Evolutionary conservation across 192 early-diverging fungal species (phyloP), one percentile per base, ranked within the genome.

Genomic region (Powellomyces hirtus): DNA sequence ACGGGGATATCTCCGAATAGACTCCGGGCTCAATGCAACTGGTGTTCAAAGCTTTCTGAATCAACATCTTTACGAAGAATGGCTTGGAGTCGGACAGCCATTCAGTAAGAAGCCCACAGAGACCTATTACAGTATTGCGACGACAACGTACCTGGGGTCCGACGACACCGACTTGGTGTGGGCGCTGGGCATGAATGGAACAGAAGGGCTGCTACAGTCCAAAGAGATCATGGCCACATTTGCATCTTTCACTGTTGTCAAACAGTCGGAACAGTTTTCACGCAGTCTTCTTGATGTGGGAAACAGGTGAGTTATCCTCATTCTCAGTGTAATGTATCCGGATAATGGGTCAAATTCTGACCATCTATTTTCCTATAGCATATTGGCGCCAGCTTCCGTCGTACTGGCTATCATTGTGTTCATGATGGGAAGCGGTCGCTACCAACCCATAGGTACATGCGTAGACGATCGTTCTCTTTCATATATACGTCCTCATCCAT

Each of bases 351-450:
- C 51, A 13, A 10, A 10, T 52, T 52, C 51, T 52, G 10, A 18
- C 51, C 26, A 42, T 42, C 8, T 24, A n/a, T 52, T 52, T 52
- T 8, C 26, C 8, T 52, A 24, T 24, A 56, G 53, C 2, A 71
- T 90, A 26, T 59, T 87, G 16, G 75, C 77, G 11, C 83, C 87
- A 1, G 58, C 88, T 33, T 60, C 66, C 30, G 75, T 87, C 18
- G 66, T 89, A 29, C 45, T 67, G 0, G 64, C 73, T 6, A 81
- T 89, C 24, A 75, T 82, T 3, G 77, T 73, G 11, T 59, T 76
- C 20, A 73, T 85, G 37, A 56, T 75, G 16, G 60, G 65, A 5
- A 75, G 56, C 36, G 81, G 83, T 57, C 65, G 86, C 38, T 71
- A 75, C 46, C 78, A 81, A 10, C 66, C 84, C 1, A 82, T 79